These are phyloP conservation scores for Hypoxylon subgilvum DNA, from an alignment of 495 filamentous ascomycete genomes.

Conservation along the genomic window DNA sequence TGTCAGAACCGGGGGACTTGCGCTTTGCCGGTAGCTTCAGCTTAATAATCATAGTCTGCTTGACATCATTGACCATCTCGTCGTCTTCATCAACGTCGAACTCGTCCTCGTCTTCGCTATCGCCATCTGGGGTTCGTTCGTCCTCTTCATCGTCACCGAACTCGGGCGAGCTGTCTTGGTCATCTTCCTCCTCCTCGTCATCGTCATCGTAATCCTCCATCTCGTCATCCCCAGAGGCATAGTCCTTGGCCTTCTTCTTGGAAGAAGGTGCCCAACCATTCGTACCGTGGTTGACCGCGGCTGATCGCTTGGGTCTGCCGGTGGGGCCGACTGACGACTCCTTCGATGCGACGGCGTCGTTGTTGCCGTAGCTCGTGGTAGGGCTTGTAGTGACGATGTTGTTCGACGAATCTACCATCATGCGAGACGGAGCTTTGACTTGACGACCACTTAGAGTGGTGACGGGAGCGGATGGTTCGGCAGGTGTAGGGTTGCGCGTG, in stretches of 20 bases:
- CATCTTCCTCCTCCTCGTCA: conserved; percentile 65
- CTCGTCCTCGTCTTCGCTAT: conserved; percentile 59
- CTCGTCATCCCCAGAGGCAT: conserved; percentile 69
- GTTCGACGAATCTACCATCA: conserved; percentile 75
- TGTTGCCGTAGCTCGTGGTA: conserved; percentile 45
- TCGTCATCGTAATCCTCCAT: conserved; percentile 71
- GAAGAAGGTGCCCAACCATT: conserved; percentile 59
- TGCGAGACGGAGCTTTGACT: conserved; percentile 74
- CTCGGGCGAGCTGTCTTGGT: conserved; percentile 63
- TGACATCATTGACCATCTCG: conserved; percentile 55
- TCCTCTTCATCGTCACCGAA: conserved; percentile 67
- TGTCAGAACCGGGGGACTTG: conserved; percentile 16
- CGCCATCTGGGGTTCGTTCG: conserved; percentile 55
- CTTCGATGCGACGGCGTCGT: conserved; percentile 37
- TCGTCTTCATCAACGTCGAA: conserved; percentile 66
- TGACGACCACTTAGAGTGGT: conserved; percentile 91
- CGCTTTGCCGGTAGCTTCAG: conserved; percentile 50
- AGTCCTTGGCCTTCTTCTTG: conserved; percentile 71
- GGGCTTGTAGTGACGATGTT: conserved; percentile 46
- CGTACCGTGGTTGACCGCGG: conserved; percentile 50
- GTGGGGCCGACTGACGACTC: conserved; percentile 39
- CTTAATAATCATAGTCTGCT: conserved; percentile 67
- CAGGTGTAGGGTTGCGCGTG: conserved; percentile 72
- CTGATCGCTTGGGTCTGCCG: conserved; percentile 48
- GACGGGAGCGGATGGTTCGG: conserved; percentile 72